Conservation (phyloP, 805 yeast genomes). For the Millerozyma miso region DNA sequence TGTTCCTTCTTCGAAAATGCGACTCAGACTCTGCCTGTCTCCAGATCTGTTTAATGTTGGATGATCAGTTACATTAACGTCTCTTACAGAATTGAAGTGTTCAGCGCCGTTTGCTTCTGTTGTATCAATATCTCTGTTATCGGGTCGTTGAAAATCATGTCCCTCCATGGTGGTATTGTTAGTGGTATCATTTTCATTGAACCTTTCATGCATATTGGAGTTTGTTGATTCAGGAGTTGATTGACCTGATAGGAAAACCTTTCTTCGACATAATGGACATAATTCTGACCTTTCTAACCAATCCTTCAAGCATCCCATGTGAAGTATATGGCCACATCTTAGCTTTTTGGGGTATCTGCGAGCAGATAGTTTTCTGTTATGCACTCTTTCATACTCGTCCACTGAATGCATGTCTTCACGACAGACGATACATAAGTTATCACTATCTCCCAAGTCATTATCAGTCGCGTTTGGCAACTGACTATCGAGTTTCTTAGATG, state of each 20-base stretch:
- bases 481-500: conserved; percentile 59
- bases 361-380: conserved; percentile 17
- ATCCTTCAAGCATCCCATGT: conserved; percentile 81
- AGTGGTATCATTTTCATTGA: neutral
- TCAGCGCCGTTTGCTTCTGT: neutral
- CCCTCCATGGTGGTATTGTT: conserved; percentile 1
- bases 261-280: conserved; percentile 89
- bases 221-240: neutral
- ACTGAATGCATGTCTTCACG: conserved; percentile 76
- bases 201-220: neutral
- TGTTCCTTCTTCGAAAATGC: neutral
- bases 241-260: conserved; percentile 39
- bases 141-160: neutral
- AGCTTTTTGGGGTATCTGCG: conserved; percentile 68
- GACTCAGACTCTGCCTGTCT: conserved; percentile 2
- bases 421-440: conserved; percentile 79
- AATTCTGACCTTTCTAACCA: conserved; percentile 90
- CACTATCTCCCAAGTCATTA: conserved; percentile 52
- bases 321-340: conserved; percentile 83
- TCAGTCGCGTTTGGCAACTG: conserved; percentile 60
- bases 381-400: conserved; percentile 26
- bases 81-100: neutral
- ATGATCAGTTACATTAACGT: neutral
- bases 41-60: neutral
- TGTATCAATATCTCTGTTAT: neutral